Conservation (phyloP, 805 yeast genomes). For the Hanseniaspora mollemarum region DNA sequence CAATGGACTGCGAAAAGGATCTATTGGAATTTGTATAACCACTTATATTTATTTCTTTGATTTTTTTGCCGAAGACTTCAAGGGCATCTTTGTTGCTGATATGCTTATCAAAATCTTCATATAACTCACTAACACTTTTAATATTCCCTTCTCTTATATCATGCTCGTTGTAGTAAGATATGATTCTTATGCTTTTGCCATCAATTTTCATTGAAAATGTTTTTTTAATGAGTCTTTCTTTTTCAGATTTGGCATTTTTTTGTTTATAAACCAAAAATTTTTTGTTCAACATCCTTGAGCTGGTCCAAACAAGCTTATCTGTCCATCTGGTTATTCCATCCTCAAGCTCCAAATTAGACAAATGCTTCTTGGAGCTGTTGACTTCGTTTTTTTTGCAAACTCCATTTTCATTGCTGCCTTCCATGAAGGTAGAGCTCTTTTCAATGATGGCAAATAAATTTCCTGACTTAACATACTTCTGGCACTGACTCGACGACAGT, state of each 20-base stretch:
- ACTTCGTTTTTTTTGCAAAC: constrained; percentile 66
- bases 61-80: constrained; percentile 4
- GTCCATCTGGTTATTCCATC: constrained; percentile 75
- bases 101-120: background rate
- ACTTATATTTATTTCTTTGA: constrained; percentile 10
- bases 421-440: background rate
- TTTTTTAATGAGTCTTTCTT: constrained; percentile 9
- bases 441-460: constrained; percentile 8
- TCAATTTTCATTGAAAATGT: constrained; percentile 14
- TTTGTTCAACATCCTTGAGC: constrained; percentile 68
- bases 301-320: constrained; percentile 91
- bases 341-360: background rate
- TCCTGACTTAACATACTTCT: background rate
- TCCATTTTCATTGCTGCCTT: constrained; percentile 32
- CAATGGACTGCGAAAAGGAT: background rate
- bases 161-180: constrained; percentile 14
- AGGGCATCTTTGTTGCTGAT: background rate
- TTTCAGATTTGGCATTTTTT: constrained; percentile 31
- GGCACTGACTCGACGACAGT: background rate
- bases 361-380: constrained; percentile 29
- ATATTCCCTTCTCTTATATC: background rate
- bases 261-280: constrained; percentile 77
- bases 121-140: background rate
- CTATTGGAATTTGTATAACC: constrained; percentile 2
- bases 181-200: constrained; percentile 8